Evolutionary conservation across 331 rosid species (phyloP).

Genomic region (Cucumis variabilis): DNA sequence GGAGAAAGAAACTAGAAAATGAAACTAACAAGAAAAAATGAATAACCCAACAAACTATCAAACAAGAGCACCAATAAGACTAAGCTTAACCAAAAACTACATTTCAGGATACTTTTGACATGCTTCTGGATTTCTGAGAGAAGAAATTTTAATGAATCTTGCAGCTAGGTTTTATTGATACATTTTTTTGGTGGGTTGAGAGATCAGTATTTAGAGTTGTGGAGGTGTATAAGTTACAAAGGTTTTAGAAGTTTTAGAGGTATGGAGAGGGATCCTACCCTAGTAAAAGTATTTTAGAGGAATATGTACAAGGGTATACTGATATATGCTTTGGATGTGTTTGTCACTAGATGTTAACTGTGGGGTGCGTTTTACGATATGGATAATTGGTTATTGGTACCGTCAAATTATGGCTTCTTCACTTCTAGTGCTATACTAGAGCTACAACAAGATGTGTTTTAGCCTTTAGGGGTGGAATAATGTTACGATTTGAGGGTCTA

Average conservation of each 20-base stretch:
- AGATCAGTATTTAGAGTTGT: neutral
- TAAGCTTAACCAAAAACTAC: neutral
- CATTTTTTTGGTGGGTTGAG: neutral
- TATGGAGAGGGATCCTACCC: too few species aligned
- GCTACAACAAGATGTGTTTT: neutral
- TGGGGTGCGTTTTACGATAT: neutral
- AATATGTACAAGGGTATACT: neutral
- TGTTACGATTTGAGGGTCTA: neutral
- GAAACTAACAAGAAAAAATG: neutral
- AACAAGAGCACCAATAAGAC: neutral
- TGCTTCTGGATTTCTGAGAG: constrained; percentile 17
- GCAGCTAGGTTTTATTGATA: neutral
- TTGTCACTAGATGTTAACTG: neutral
- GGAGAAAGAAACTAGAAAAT: neutral
- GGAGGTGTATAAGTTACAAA: too few species aligned
- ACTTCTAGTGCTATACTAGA: neutral
- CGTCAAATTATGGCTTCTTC: neutral
- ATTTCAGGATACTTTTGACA: neutral
- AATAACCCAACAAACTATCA: neutral
- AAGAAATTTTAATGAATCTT: neutral
- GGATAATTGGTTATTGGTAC: neutral
- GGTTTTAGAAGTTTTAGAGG: neutral
- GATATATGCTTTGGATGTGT: neutral
- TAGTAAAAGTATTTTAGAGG: neutral
- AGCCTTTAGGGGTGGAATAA: neutral